Conservation (phyloP, 2,329 filamentous ascomycete species). For the Sporothrix variecibatus region DNA sequence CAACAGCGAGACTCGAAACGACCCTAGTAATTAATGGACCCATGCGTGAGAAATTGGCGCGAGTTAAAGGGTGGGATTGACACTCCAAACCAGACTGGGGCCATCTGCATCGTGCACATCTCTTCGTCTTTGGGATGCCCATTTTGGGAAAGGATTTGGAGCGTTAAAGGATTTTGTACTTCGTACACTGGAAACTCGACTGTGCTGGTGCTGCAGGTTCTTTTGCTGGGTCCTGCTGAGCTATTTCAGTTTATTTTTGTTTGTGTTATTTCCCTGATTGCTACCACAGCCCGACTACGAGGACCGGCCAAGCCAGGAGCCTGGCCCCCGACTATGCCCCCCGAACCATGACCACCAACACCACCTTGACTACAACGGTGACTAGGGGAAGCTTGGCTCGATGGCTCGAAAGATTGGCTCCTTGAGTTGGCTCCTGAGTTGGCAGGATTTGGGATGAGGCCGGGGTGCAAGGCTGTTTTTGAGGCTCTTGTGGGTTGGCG, state of each 20-base stretch:
- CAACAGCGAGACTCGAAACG: neutral
- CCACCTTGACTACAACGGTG: neutral
- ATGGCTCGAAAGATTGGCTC: no score
- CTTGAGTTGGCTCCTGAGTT: neutral
- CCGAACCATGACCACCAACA: no score
- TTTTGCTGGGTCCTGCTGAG: neutral
- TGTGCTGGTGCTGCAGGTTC: neutral
- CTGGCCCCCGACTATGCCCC: no score
- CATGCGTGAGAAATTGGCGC: conserved; percentile 4
- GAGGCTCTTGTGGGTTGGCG: neutral
- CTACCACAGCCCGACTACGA: neutral
- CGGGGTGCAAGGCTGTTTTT: neutral
- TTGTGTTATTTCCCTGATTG: neutral
- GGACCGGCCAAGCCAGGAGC: neutral
- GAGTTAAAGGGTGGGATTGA: neutral
- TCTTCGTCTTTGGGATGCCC: neutral
- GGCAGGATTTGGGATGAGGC: neutral
- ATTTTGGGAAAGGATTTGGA: no score
- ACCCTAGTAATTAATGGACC: neutral
- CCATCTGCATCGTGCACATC: neutral
- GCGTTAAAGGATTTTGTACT: no score
- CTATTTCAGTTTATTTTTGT: no score
- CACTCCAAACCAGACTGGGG: neutral
- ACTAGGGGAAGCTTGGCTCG: neutral
- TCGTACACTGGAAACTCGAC: no score